Base-by-base conservation (phyloP, 352 stramenopile species). In the Phytophthora meadii region DNA sequence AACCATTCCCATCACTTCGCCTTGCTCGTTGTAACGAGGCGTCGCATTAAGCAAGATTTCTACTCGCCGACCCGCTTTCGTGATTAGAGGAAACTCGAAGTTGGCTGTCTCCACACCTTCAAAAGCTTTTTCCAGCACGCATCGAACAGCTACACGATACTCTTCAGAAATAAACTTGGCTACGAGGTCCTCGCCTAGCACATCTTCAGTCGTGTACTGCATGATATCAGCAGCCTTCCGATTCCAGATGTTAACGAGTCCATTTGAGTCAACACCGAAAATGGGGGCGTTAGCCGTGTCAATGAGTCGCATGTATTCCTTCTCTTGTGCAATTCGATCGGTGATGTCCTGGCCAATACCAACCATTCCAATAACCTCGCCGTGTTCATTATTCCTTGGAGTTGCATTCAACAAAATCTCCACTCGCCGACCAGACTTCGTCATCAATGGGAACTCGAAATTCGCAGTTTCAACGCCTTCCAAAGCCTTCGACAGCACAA, bases 221-320 rank as follows among this genome's bases (percentile, higher is more conserved):
- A 84, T 95, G 49, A 93, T 88, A 42, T 95, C 72, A 11, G 74
- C 78, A 44, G 79, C 87, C 56, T 89, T 91, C 5, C 84, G 65
- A 53, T 95, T 94, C 87, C 87, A 90, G 52, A 91, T 90, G 37
- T 93, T 92, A 17, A 92, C 86, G n/a, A 77, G 54, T 40, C 86
- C 74, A 32, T 88, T 68, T 12, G 51, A 28, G 72, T 82, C 72
- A 1, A 84, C 71, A 10, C 87, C 89, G 61, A 97, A 94, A 51
- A 95, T 95, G 14, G 87, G 84, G 15, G 85, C 81, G 49, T 96
- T 95, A 0, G 88, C 87, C 27, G 81, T 94, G 54, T 96, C 88
- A 32, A 96, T 92, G 11, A 96, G 57, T 34, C 84, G 80, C 17
- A 72, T 81, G 54, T 93, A 93, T 59, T 93, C 84, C 46, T 91